Conservation (phyloP, 2,329 filamentous ascomycete species). For the Emergomyces africanus region DNA sequence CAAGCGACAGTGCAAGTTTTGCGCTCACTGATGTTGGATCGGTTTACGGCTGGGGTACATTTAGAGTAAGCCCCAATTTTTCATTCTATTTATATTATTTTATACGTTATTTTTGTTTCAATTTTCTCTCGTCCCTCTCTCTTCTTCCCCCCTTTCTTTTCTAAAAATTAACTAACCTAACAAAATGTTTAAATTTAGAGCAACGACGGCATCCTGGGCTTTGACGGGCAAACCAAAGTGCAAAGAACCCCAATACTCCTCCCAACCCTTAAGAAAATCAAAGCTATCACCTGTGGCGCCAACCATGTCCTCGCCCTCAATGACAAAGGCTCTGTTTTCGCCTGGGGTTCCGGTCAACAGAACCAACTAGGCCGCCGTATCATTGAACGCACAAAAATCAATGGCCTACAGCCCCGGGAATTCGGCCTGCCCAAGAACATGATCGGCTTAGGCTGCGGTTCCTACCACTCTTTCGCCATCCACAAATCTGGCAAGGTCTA, state of each 20-base stretch:
- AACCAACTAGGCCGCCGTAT: constrained; percentile 55
- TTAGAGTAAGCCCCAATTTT: constrained; percentile 34
- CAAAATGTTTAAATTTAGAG: constrained; percentile 28
- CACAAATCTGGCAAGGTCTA: constrained; percentile 57
- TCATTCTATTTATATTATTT: constrained; percentile 3
- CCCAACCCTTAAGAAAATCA: constrained; percentile 41
- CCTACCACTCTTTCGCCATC: constrained; percentile 71
- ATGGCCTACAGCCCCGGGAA: constrained; percentile 43
- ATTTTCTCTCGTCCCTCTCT: too few relatives aligned
- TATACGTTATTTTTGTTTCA: too few relatives aligned
- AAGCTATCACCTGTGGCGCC: constrained; percentile 40
- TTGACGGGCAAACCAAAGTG: constrained; percentile 35
- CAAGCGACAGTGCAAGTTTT: constrained; percentile 48
- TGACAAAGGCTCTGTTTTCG: constrained; percentile 45
- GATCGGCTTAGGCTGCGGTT: constrained; percentile 52
- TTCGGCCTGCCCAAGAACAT: constrained; percentile 48
- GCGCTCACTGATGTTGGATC: constrained; percentile 47
- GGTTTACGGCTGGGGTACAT: constrained; percentile 52
- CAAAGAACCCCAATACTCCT: constrained; percentile 36
- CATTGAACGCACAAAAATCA: constrained; percentile 44
- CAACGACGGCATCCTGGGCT: constrained; percentile 52
- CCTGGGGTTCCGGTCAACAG: constrained; percentile 56
- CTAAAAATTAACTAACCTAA: background rate
- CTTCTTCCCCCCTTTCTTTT: too few relatives aligned
- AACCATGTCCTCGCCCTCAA: constrained; percentile 48